Evolutionary conservation across 2,329 filamentous ascomycete genomes (phyloP), one percentile per base, ranked within the genome.

Genomic region (Purpureocillium takamizusanense): DNA sequence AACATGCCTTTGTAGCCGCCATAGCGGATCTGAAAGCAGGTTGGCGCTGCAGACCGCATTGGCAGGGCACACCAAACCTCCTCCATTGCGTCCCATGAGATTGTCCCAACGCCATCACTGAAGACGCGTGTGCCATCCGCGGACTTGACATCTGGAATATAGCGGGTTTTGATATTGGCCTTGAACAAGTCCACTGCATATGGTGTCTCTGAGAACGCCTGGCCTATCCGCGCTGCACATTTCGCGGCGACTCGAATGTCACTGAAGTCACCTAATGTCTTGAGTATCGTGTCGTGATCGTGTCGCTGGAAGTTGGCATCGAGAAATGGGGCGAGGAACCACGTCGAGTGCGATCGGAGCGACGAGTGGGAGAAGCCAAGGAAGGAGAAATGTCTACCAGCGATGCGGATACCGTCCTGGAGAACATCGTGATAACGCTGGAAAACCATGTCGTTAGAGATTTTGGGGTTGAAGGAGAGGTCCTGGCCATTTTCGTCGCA

Each of bases 361-460:
- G 84, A 88, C 0, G 84, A 90, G 55, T 89, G 81, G 0, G 83
- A 88, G 55, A 88, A 90, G 0, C 85, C 85, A 0, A 90, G 65
- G 50, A 89, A 90, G 0, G 61, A 58, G 50, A 78, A 87, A 1
- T 57, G 52, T 11, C 78, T 66, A 1, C 78, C 83, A 3, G 73
- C 83, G 38, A 90, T 74, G 1, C 60, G 51, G 21, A 94, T 74
- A 0, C 78, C 79, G 0, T 66, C 51, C 3, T 62, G 55, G 8
- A 92, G 64, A 0, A 86, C 61, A 0, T 52, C 44, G 37, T 73
- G 72, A 56, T 88, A 89, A 1, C 80, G 74, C 0, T 54, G 48
- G 43, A 76, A 73, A 8, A 87, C 66, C 1, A 46, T 32, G 0
- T 74, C 65, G 39, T 64, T 60, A 16, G 55, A 56, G 1, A 72